Conservation (phyloP, 2,329 filamentous ascomycete species). For the Neocatenulostroma microsporum region DNA sequence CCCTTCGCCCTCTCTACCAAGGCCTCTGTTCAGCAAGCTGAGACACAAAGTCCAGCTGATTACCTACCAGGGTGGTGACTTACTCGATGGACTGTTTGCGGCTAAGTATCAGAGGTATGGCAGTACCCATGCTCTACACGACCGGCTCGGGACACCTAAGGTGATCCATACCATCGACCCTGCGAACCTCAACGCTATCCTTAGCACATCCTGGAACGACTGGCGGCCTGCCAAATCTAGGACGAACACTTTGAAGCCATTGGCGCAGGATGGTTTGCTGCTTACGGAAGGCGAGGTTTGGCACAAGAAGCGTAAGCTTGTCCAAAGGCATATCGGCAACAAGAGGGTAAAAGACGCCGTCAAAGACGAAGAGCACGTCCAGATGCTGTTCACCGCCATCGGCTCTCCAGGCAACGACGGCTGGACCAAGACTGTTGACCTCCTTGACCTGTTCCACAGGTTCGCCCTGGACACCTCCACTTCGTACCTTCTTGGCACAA, state of each 20-base stretch:
- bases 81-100: slow-evolving; percentile 14
- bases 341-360: slow-evolving; percentile 14
- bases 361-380: slow-evolving; percentile 12
- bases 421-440: slow-evolving; percentile 22
- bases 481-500: slow-evolving; percentile 27
- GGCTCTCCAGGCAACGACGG: slow-evolving; percentile 3
- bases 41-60: slow-evolving; percentile 15
- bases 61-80: slow-evolving; percentile 12
- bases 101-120: slow-evolving; percentile 15
- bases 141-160: slow-evolving; percentile 10
- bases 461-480: slow-evolving; percentile 33
- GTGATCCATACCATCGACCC: slow-evolving; percentile 17
- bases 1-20: too few relatives aligned
- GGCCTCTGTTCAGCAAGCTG: slow-evolving; percentile 9
- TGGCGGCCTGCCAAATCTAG: slow-evolving; percentile 14
- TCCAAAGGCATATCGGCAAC: slow-evolving; percentile 14
- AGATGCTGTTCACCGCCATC: slow-evolving; percentile 13
- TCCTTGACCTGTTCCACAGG: slow-evolving; percentile 27
- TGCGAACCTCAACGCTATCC: slow-evolving; percentile 14
- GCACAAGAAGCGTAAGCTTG: slow-evolving; percentile 16
- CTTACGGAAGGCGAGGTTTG: slow-evolving; percentile 14
- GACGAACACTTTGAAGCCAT: slow-evolving; percentile 14
- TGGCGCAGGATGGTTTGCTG: slow-evolving; percentile 16
- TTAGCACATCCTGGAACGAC: slow-evolving; percentile 10
- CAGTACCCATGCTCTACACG: slow-evolving; percentile 13